These are phyloP conservation scores for Nicotiana sylvestris DNA, from an alignment of 257 asterid species.

Conservation along the genomic window DNA sequence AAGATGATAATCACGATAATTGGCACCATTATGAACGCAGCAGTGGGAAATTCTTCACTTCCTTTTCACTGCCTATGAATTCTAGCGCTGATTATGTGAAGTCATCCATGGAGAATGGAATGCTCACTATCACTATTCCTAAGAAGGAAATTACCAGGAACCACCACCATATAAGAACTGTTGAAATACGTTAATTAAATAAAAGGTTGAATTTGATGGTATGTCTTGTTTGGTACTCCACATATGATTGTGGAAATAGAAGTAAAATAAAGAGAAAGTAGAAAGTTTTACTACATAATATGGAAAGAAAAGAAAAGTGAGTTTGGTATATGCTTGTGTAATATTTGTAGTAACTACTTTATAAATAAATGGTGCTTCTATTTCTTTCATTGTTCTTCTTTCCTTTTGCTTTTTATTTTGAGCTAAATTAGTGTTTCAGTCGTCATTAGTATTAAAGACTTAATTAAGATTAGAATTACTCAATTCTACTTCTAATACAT, in stretches of 20 bases:
- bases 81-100: constrained; percentile 22
- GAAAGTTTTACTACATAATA: neutral
- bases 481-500: too few species aligned
- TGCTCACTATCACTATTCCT: constrained; percentile 36
- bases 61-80: constrained; percentile 36
- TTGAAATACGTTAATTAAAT: constrained; percentile 9
- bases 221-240: neutral
- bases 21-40: constrained; percentile 32
- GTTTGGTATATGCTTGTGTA: neutral
- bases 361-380: neutral
- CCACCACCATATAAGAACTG: constrained; percentile 12
- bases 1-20: constrained; percentile 30
- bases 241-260: neutral
- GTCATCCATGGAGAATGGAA: constrained; percentile 28
- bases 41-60: constrained; percentile 23
- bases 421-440: neutral
- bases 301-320: neutral
- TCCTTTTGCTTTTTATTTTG: neutral
- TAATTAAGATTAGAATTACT: neutral
- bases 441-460: neutral
- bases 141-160: constrained; percentile 22
- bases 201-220: neutral
- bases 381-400: neutral
- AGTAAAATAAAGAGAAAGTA: neutral
- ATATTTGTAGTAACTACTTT: neutral